A percentile compares a stretch with the other conserved stretches of the same genome.
Conservation (phyloP, 495 filamentous ascomycete genomes). For the Penicillium manginii region DNA sequence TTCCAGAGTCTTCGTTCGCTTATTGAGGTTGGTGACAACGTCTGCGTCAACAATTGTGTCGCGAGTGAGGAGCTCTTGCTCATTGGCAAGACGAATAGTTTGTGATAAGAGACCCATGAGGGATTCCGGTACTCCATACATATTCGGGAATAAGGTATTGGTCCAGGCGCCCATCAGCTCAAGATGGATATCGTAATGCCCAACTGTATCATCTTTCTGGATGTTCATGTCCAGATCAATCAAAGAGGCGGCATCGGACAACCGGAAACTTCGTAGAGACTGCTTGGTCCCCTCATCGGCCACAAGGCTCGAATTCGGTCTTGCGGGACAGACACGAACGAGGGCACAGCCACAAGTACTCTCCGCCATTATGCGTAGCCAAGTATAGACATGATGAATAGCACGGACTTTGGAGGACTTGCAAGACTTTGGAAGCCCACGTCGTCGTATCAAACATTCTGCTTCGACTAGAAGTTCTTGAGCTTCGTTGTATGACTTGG, state of each 20-base stretch:
- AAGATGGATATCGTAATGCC: not conserved
- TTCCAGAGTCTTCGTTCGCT: not conserved
- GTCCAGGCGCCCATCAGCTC: not conserved
- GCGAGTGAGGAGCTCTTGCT: not conserved
- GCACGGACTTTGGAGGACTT: conserved; percentile 18
- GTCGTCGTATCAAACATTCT: conserved; percentile 16
- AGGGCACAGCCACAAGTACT: conserved; percentile 21
- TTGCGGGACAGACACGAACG: conserved; percentile 11
- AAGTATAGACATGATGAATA: conserved; percentile 23
- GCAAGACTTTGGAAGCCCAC: conserved; percentile 13
- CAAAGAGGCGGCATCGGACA: not conserved
- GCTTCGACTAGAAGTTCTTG: conserved; percentile 16
- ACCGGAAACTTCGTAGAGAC: conserved; percentile 17
- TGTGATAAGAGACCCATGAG: not conserved
- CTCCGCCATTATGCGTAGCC: conserved; percentile 20
- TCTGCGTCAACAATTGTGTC: not conserved
- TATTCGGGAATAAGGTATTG: not conserved
- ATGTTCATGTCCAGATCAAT: conserved; percentile 6
- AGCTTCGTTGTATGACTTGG: conserved; percentile 1
- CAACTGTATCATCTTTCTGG: no score
- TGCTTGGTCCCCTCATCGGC: not conserved
- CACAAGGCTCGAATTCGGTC: conserved; percentile 15
- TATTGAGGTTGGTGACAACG: not conserved
- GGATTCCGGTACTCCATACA: not conserved
- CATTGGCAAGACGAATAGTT: not conserved